Conservation (phyloP, 2,329 filamentous ascomycete genomes). For the Cladophialophora carrionii region DNA sequence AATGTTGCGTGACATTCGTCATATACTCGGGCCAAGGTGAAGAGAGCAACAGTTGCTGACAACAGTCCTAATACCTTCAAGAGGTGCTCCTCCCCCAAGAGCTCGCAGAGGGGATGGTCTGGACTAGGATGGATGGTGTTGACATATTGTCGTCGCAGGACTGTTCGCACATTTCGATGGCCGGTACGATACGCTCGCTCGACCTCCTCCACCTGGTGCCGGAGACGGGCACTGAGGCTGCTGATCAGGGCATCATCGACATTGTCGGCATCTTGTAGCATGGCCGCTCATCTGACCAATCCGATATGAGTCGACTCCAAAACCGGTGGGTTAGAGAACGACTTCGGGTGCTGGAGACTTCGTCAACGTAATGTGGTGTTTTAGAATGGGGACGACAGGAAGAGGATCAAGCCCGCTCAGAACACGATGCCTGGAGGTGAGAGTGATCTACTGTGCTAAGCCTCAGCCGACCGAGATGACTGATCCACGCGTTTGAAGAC, state of each 20-base stretch:
- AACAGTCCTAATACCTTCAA: slow-evolving; percentile 22
- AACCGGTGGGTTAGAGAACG: slow-evolving; percentile 13
- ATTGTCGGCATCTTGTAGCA: slow-evolving; percentile 21
- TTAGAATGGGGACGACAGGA: slow-evolving; percentile 11
- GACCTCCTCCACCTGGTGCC: slow-evolving; percentile 16
- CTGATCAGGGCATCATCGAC: slow-evolving; percentile 22
- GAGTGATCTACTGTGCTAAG: slow-evolving; percentile 17
- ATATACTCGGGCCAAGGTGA: slow-evolving; percentile 34
- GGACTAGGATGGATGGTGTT: slow-evolving; percentile 20
- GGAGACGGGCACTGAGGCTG: slow-evolving; percentile 22
- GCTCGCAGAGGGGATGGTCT: slow-evolving; percentile 28
- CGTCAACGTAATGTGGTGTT: slow-evolving; percentile 9
- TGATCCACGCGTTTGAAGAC: slow-evolving; percentile 9
- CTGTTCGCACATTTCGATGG: slow-evolving; percentile 30
- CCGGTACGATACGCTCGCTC: slow-evolving; percentile 26
- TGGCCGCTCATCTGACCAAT: slow-evolving; percentile 20
- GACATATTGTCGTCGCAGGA: slow-evolving; percentile 27
- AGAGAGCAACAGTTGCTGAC: slow-evolving; percentile 20
- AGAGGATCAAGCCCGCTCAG: slow-evolving; percentile 1
- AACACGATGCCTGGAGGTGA: slow-evolving; percentile 3
- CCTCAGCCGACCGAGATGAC: slow-evolving; percentile 18
- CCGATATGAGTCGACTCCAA: not conserved
- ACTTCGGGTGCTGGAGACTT: slow-evolving; percentile 14
- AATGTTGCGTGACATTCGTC: slow-evolving; percentile 34
- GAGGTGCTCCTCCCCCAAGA: slow-evolving; percentile 24